These are phyloP conservation scores for Nothophoma quercina DNA, from an alignment of 2,329 filamentous ascomycete species.

Conservation along the genomic window DNA sequence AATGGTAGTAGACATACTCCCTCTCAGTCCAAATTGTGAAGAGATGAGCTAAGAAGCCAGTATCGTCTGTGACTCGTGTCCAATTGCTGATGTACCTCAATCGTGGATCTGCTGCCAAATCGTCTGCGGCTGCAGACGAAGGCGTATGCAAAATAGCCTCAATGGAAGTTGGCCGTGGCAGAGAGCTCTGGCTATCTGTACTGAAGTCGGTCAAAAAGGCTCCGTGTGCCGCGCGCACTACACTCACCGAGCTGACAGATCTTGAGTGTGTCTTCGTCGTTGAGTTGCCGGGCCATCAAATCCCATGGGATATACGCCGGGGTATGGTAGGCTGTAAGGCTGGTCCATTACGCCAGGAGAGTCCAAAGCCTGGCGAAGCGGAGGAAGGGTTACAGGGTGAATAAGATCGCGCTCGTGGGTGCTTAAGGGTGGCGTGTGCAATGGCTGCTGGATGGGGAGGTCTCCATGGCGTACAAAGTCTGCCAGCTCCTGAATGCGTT, in stretches of 20 bases:
- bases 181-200: slow-evolving; percentile 33
- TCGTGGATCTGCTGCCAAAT: slow-evolving; percentile 26
- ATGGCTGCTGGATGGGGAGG: slow-evolving; percentile 9
- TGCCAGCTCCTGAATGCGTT: slow-evolving; percentile 38
- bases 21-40: slow-evolving; percentile 37
- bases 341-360: slow-evolving; percentile 22
- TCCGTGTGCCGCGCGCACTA: slow-evolving; percentile 5
- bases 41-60: slow-evolving; percentile 29
- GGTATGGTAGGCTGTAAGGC: slow-evolving; percentile 25
- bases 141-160: slow-evolving; percentile 29
- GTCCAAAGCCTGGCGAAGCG: slow-evolving; percentile 39
- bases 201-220: slow-evolving; percentile 41
- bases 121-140: slow-evolving; percentile 10
- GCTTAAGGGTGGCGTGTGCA: neutral
- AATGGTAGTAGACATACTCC: slow-evolving; percentile 41
- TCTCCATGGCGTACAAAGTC: slow-evolving; percentile 36
- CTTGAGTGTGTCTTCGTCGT: slow-evolving; percentile 34
- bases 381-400: slow-evolving; percentile 34
- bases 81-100: slow-evolving; percentile 29
- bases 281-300: slow-evolving; percentile 33
- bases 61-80: slow-evolving; percentile 34
- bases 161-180: slow-evolving; percentile 29
- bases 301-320: slow-evolving; percentile 25
- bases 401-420: slow-evolving; percentile 13
- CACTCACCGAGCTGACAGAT: slow-evolving; percentile 39